A percentile compares a stretch with the other conserved stretches of the same genome.
Evolutionary conservation across 2,329 filamentous ascomycete genomes (phyloP).

Genomic region (Zopfia rhizophila): DNA sequence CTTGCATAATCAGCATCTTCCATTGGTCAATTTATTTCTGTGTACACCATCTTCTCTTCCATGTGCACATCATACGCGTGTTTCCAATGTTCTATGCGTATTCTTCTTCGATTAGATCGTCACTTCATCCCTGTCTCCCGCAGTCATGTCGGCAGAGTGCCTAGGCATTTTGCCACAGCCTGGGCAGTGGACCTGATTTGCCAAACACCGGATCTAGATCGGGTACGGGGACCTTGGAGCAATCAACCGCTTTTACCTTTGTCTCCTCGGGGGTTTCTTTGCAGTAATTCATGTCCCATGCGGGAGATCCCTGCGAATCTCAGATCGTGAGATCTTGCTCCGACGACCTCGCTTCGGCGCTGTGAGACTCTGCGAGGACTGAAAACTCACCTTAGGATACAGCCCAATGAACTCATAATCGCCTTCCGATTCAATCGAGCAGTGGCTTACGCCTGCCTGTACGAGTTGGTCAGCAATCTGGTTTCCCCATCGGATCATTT

Average conservation of each 20-base stretch:
- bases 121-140: too few species aligned
- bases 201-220: constrained; percentile 3
- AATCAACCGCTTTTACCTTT: constrained; percentile 8
- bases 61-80: too few species aligned
- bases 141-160: too few species aligned
- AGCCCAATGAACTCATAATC: constrained; percentile 7
- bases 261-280: constrained; percentile 4
- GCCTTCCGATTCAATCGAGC: constrained; percentile 7
- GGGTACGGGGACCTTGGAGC: constrained; percentile 3
- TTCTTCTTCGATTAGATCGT: too few species aligned
- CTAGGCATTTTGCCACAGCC: constrained; percentile 4
- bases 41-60: too few species aligned
- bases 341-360: constrained; percentile 4
- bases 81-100: too few species aligned
- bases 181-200: constrained; percentile 9
- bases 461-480: not conserved
- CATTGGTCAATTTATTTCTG: too few species aligned
- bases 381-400: constrained; percentile 6
- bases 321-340: constrained; percentile 8
- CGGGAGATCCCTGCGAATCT: not conserved
- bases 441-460: constrained; percentile 16
- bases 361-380: not conserved
- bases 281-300: not conserved
- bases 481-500: too few species aligned
- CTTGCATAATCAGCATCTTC: too few species aligned